Evolutionary conservation across 2,329 filamentous ascomycete species (phyloP).

Genomic region (Phyllosticta citriasiana): DNA sequence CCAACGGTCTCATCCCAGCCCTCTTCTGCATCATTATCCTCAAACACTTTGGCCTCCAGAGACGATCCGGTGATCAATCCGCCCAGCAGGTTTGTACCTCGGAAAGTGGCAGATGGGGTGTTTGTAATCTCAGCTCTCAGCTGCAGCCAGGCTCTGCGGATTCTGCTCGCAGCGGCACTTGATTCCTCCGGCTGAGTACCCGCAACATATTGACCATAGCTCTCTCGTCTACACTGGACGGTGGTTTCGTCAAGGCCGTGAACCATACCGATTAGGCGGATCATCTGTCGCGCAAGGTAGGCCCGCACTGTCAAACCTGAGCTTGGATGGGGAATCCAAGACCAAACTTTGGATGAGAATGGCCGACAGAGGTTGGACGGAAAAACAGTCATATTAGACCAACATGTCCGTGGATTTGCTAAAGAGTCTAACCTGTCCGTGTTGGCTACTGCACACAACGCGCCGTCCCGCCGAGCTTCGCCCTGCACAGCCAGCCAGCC

Average conservation of each 20-base stretch:
- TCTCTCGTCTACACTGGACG: background rate
- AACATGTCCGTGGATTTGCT: background rate
- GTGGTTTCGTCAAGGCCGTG: background rate
- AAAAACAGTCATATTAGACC: background rate
- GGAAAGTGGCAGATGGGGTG: background rate
- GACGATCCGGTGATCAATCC: background rate
- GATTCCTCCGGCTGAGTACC: background rate
- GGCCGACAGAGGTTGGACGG: background rate
- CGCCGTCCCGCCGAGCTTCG: constrained; percentile 9
- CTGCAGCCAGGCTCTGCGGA: background rate
- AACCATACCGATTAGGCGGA: background rate
- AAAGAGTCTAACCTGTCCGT: background rate
- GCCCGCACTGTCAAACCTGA: background rate
- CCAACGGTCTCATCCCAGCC: background rate
- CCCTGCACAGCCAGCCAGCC: constrained; percentile 2
- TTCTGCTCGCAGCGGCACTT: background rate
- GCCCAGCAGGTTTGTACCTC: background rate
- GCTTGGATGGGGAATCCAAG: background rate
- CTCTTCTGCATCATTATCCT: background rate
- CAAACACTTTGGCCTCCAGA: background rate
- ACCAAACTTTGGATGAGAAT: background rate
- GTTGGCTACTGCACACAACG: background rate
- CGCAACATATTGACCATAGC: background rate
- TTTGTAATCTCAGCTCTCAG: background rate
- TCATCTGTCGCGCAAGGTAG: background rate